A percentile compares a stretch with the other conserved stretches of the same genome.
Evolutionary conservation across 2,329 filamentous ascomycete genomes (phyloP).

Genomic region (Pyrenochaeta sp.): DNA sequence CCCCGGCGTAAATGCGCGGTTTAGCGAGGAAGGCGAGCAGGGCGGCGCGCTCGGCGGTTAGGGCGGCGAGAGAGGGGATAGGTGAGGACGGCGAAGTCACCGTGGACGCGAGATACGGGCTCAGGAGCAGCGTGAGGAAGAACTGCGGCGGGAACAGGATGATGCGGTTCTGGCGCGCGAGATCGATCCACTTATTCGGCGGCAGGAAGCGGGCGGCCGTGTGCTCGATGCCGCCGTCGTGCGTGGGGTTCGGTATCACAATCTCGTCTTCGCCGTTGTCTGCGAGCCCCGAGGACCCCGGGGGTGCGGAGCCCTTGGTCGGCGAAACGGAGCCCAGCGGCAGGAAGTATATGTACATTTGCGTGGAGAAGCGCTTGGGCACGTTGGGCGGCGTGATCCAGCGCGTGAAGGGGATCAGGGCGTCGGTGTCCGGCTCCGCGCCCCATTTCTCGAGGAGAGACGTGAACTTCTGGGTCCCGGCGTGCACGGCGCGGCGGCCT

Average conservation of each 20-base stretch:
- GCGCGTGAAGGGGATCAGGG: constrained; percentile 81
- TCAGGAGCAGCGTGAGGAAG: constrained; percentile 71
- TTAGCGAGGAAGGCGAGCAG: constrained; percentile 61
- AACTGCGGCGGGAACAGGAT: constrained; percentile 92
- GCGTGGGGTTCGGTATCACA: constrained; percentile 72
- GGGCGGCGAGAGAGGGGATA: constrained; percentile 39
- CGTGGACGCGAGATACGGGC: constrained; percentile 58
- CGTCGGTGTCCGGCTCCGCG: constrained; percentile 70
- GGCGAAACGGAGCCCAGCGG: constrained; percentile 59
- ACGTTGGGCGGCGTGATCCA: constrained; percentile 85
- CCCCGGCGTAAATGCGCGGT: constrained; percentile 48
- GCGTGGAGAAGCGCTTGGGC: constrained; percentile 84
- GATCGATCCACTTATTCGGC: constrained; percentile 71
- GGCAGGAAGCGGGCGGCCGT: constrained; percentile 81
- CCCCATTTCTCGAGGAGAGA: constrained; percentile 69
- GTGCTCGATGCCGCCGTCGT: constrained; percentile 73
- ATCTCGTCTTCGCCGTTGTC: constrained; percentile 58
- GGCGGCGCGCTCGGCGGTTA: constrained; percentile 48
- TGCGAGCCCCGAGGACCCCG: constrained; percentile 26
- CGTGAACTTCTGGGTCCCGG: constrained; percentile 68
- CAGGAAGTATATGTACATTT: constrained; percentile 96
- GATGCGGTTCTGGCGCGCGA: constrained; percentile 70
- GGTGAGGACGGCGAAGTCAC: constrained; percentile 30
- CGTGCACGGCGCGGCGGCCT: constrained; percentile 74
- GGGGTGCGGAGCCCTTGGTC: constrained; percentile 39